Evolutionary conservation across 164 flowering plant genomes (phyloP).

Genomic region (Chloranthus sessilifolius): DNA sequence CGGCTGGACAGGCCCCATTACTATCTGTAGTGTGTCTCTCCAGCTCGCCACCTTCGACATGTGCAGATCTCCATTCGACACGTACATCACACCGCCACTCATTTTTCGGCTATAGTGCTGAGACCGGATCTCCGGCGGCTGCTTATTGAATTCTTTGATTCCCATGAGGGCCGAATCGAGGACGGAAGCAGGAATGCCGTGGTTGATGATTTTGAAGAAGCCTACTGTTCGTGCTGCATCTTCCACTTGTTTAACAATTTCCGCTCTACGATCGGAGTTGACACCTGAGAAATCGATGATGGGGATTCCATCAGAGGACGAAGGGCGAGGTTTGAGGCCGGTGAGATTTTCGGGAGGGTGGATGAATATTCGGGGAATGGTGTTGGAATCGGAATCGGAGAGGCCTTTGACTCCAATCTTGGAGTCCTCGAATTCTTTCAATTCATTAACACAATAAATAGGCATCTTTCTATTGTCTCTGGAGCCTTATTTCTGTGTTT

Average conservation of each 20-base stretch:
- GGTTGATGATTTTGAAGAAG: constrained; percentile 27
- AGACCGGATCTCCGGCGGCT: not conserved
- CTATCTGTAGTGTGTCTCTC: constrained; percentile 22
- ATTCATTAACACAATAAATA: constrained; percentile 30
- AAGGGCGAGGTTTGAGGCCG: not conserved
- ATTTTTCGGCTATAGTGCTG: constrained; percentile 6
- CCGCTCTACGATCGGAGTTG: not conserved
- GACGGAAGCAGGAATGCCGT: constrained; percentile 14
- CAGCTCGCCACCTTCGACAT: constrained; percentile 25
- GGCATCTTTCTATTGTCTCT: too few relatives aligned
- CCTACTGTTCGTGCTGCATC: constrained; percentile 19
- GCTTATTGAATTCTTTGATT: constrained; percentile 7
- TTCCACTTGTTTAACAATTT: constrained; percentile 12
- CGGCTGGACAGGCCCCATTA: constrained; percentile 9
- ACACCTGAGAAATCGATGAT: constrained; percentile 18
- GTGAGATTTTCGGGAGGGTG: constrained; percentile 40
- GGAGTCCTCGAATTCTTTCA: constrained; percentile 57
- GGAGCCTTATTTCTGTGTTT: too few relatives aligned
- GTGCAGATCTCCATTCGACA: constrained; percentile 19
- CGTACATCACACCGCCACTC: constrained; percentile 8
- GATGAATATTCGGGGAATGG: constrained; percentile 57
- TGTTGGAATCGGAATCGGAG: constrained; percentile 45
- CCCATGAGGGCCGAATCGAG: constrained; percentile 7
- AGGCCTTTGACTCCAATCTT: constrained; percentile 69
- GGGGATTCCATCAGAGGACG: constrained; percentile 12